Percentiles rank a stretch among this genome's conserved stretches.
Evolutionary conservation across 352 stramenopile species (phyloP).

Genomic region (Globisporangium megalacanthum): DNA sequence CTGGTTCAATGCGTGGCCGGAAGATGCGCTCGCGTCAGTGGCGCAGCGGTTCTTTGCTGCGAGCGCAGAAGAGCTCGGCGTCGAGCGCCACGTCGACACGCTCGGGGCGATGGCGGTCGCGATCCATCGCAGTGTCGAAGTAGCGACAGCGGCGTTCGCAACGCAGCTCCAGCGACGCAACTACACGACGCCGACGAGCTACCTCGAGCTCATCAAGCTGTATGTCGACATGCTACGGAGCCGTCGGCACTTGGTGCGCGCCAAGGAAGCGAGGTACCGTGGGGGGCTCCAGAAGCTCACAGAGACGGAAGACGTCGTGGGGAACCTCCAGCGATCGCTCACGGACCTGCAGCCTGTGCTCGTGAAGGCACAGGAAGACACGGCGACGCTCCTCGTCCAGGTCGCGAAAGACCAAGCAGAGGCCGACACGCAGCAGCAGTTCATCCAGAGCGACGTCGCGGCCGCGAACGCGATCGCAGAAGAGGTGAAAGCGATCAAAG

Average conservation of each 20-base stretch:
- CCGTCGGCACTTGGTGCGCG: conserved; percentile 77
- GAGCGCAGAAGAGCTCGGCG: conserved; percentile 80
- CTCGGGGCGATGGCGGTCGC: conserved; percentile 91
- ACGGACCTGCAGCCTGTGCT: conserved; percentile 91
- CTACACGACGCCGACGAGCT: conserved; percentile 95
- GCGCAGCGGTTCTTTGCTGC: conserved; percentile 86
- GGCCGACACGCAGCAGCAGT: conserved; percentile 87
- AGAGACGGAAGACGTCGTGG: conserved; percentile 92
- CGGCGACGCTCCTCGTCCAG: conserved; percentile 72
- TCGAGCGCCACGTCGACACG: conserved; percentile 84
- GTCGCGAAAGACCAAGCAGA: conserved; percentile 90
- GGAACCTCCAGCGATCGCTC: conserved; percentile 87
- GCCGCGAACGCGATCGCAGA: conserved; percentile 88
- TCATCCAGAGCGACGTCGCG: conserved; percentile 90
- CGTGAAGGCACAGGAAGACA: conserved; percentile 87
- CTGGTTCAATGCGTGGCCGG: conserved; percentile 95
- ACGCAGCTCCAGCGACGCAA: conserved; percentile 85
- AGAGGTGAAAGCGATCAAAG: conserved; percentile 92
- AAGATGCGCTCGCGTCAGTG: conserved; percentile 91
- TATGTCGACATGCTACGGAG: conserved; percentile 90
- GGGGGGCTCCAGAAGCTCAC: conserved; percentile 90
- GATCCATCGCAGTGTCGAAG: conserved; percentile 91
- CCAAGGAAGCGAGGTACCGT: conserved; percentile 77
- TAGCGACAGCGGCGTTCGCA: conserved; percentile 73
- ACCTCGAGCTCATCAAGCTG: conserved; percentile 93